Evolutionary conservation across 495 filamentous ascomycete genomes (phyloP), one percentile per base, ranked within the genome.

Genomic region (Rhypophila decipiens): DNA sequence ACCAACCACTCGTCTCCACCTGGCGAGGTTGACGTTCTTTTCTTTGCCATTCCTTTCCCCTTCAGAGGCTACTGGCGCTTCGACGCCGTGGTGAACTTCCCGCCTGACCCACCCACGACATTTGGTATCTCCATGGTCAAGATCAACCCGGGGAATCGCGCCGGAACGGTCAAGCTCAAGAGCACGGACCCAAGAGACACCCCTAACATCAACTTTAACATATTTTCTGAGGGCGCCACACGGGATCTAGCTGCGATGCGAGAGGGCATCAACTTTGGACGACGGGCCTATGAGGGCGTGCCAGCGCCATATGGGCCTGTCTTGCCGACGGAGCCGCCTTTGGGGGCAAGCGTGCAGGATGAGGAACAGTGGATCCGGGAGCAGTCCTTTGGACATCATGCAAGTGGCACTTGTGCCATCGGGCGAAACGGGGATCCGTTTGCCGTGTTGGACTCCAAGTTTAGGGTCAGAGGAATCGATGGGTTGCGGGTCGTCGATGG

Each of bases 211-310:
- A 61, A 64, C 34, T 76, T 75, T 50, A 66, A 71, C 45, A 65
- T 68, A 42, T 77, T 76, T 46, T 60, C 64, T 15, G 42, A 37
- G 5, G 57, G 57, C 2, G 47, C 53, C 4, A 46, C 37, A 19
- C 21, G 46, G 50, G 70, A 71, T 60, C 44, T 65, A 55, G 23
- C 68, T 66, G 60, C 67, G 63, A 49, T 78, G 70, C 60, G 77
- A 46, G 76, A 80, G 54, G 69, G 79, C 40, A 66, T 80, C 2
- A 71, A 72, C 50, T 78, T 76, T 19, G 69, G 68, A n/a, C 79
- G 78, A 70, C 51, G 60, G 1, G 63, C 50, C 24, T 56, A 44
- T 15, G 19, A 40, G 8, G 20, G 10, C 1, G 47, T 56, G 1
- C 20, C 31, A 13, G 55, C 38, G 4, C 47, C 77, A 70, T n/a